phyloP scores from a whole-genome alignment of 352 stramenopile genomes.

The Pilasporangium apinafurcum region DNA sequence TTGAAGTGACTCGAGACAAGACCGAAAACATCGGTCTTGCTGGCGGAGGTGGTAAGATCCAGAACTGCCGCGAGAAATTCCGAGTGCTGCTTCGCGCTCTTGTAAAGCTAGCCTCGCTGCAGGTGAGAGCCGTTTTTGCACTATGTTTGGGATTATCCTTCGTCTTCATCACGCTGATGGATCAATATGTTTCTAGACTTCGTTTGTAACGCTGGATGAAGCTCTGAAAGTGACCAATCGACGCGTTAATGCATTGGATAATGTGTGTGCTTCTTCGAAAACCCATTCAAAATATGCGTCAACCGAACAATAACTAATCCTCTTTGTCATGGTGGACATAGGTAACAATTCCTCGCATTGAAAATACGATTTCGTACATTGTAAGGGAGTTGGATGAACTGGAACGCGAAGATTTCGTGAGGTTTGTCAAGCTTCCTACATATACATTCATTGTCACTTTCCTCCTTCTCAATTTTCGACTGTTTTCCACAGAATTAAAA shows the following conservation, averaged over 20 bases:
- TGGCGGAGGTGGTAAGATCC: conserved; percentile 97
- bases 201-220: conserved; percentile 98
- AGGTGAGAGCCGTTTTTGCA: conserved; percentile 18
- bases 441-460: neutral
- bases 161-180: conserved; percentile 31
- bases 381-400: conserved; percentile 97
- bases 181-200: conserved; percentile 90
- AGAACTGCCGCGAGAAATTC: conserved; percentile 90
- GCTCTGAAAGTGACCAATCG: conserved; percentile 98
- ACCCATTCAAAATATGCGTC: neutral
- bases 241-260: conserved; percentile 99
- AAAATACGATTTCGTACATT: conserved; percentile 97
- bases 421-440: no score
- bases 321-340: conserved; percentile 5
- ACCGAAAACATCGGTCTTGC: conserved; percentile 93
- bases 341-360: conserved; percentile 98
- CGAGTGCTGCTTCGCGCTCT: conserved; percentile 73
- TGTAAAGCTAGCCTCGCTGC: conserved; percentile 85
- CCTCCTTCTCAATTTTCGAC: neutral
- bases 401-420: conserved; percentile 95
- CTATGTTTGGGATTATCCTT: neutral
- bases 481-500: conserved; percentile 88
- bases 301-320: neutral
- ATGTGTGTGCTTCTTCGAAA: conserved; percentile 42
- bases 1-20: conserved; percentile 93